A percentile compares a stretch with the other conserved stretches of the same genome.
phyloP scores from a whole-genome alignment of 176 grass and related monocot species.

The Chloris gayana region DNA sequence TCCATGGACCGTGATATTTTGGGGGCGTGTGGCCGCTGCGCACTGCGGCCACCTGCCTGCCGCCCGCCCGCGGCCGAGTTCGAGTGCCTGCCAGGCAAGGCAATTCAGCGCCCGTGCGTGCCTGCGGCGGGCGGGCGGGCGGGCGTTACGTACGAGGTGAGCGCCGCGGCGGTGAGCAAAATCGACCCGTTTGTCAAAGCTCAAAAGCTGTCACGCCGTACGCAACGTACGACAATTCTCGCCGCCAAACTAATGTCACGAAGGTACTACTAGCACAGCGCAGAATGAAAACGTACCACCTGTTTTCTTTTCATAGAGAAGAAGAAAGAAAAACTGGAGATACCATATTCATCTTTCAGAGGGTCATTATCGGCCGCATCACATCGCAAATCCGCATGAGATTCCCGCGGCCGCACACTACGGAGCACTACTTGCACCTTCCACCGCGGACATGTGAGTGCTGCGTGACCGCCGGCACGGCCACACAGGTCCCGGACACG shows the following conservation, averaged over 20 bases:
- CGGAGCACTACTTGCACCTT: background rate
- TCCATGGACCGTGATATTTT: conserved; percentile 34
- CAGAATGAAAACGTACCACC: too few relatives aligned
- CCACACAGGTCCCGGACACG: too few relatives aligned
- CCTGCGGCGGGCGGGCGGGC: background rate
- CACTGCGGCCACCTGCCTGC: background rate
- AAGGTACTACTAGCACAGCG: too few relatives aligned
- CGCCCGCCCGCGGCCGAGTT: background rate
- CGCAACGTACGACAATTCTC: background rate
- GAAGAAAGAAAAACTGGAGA: too few relatives aligned
- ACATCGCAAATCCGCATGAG: background rate
- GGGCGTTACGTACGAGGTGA: background rate
- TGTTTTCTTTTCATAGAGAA: too few relatives aligned
- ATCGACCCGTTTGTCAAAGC: too few relatives aligned
- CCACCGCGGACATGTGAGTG: too few relatives aligned
- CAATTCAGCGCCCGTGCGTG: background rate
- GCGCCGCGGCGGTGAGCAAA: background rate
- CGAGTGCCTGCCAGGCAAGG: background rate
- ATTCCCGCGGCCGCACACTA: background rate
- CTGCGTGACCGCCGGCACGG: too few relatives aligned
- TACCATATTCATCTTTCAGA: background rate
- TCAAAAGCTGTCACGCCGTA: background rate
- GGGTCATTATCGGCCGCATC: background rate
- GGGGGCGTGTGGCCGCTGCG: background rate
- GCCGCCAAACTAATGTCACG: too few relatives aligned